Evolutionary conservation across 805 yeast species (phyloP), one percentile per base, ranked within the genome.

Genomic region (Yarrowia osloensis): DNA sequence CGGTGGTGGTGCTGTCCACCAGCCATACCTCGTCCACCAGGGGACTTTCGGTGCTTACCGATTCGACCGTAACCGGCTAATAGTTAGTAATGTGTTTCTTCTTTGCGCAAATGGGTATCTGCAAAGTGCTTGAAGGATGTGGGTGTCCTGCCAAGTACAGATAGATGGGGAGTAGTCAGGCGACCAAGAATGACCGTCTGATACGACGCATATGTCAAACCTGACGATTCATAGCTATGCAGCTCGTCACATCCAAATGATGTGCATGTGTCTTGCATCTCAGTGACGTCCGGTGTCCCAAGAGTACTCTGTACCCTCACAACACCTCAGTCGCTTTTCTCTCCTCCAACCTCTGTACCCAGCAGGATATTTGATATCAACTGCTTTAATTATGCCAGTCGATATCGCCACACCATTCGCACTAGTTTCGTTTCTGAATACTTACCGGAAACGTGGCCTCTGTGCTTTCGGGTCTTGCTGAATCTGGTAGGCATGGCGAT

Each of bases 1-100:
- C 99, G 91, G 97, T 95, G 99, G 86, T 95, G 99, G 85, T 94
- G 98, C 86, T 87, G 94, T 91, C 99, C 99, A 94, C 99, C 99
- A 82, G 99, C 99, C 93, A 85, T 94, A 95, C 99, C 99, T 86
- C 98, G 93, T 86, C 99, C 99, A 95, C 99, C 99, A 76, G 99
- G 98, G 80, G 90, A 95, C 97, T 95, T 95, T 92, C 99, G 93
- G 96, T 95, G 99, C 90, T 95, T 95, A 85, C 99, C 99, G 84
- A 95, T 85, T 88, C 99, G 96, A 90, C 99, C 99, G 84, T 94
- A 88, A 91, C 99, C 99, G 96, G 98, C 98, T 90, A 78, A n/a
- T 28, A 26, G 62, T 67, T 63, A 68, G 67, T 76, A 68, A 39
- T 12, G 37, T 24, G 33, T 39, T 35, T n/a, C 39, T n/a, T 37